A percentile compares a stretch with the other conserved stretches of the same genome.
phyloP scores from a whole-genome alignment of 108 stramenopile genomes.

The Cyclotella baltica region DNA sequence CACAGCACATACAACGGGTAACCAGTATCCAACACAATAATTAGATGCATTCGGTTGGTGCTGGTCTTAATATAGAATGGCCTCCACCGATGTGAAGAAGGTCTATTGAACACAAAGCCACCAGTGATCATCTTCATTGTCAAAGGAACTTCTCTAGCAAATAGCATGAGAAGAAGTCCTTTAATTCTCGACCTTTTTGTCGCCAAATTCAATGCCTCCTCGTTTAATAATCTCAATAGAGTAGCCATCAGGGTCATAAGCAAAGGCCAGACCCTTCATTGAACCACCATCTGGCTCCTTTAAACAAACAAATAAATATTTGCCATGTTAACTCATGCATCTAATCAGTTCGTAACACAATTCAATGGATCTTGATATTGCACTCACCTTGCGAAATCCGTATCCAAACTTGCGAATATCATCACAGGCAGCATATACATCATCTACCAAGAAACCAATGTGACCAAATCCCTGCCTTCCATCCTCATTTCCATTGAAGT shows the following conservation, averaged over 20 bases:
- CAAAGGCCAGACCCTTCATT: conserved; percentile 93
- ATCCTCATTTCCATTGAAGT: conserved; percentile 96
- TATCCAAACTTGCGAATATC: conserved; percentile 78
- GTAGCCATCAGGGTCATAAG: conserved; percentile 90
- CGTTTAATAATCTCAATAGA: conserved; percentile 85
- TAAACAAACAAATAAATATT: neutral
- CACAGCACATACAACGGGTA: no score
- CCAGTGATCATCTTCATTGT: no score
- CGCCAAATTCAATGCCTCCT: conserved; percentile 82
- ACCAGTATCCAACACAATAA: no score
- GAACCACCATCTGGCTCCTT: conserved; percentile 83
- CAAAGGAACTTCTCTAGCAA: no score
- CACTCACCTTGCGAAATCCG: conserved; percentile 73
- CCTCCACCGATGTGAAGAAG: no score
- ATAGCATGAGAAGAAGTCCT: neutral
- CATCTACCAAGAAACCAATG: conserved; percentile 95
- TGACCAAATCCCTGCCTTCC: conserved; percentile 97
- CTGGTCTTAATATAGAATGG: no score
- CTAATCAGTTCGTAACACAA: no score
- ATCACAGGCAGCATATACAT: conserved; percentile 94
- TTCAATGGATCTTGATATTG: neutral
- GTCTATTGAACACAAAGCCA: no score
- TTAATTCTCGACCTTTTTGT: conserved; percentile 48
- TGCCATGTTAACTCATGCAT: neutral
- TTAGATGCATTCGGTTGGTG: no score